Conservation (phyloP, 2,329 filamentous ascomycete species). For the Aspergillus fijiensis region DNA sequence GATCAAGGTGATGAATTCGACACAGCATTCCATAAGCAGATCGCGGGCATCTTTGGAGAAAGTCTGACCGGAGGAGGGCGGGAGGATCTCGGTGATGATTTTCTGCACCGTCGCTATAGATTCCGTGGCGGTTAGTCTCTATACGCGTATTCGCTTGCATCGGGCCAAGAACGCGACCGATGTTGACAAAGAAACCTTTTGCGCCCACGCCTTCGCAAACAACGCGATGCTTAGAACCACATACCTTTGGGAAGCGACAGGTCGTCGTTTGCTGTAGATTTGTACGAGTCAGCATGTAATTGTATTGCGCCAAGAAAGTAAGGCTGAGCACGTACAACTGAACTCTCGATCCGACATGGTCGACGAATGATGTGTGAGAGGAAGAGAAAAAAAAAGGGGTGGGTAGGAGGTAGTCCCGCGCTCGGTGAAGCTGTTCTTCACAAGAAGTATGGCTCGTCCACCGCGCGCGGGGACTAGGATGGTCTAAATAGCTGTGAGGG, state of each 20-base stretch:
- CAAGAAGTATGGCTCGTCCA: constrained; percentile 6
- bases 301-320: constrained; percentile 12
- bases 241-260: constrained; percentile 60
- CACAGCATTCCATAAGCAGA: constrained; percentile 94
- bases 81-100: constrained; percentile 92
- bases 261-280: constrained; percentile 53
- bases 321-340: constrained; percentile 41
- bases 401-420: not conserved
- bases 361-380: not conserved
- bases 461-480: constrained; percentile 12
- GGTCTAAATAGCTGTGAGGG: constrained; percentile 14
- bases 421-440: not conserved
- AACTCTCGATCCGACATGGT: constrained; percentile 59
- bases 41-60: constrained; percentile 96
- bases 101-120: constrained; percentile 66
- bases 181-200: not conserved
- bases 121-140: constrained; percentile 7
- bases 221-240: constrained; percentile 9
- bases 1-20: constrained; percentile 97
- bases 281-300: constrained; percentile 22
- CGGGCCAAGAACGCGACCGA: not conserved
- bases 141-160: not conserved
- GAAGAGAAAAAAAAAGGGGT: not conserved
- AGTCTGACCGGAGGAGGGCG: constrained; percentile 70
- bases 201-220: not conserved